These are phyloP conservation scores for Choanephora cucurbitarum DNA, from an alignment of 371 early-diverging fungal genomes.

Conservation along the genomic window DNA sequence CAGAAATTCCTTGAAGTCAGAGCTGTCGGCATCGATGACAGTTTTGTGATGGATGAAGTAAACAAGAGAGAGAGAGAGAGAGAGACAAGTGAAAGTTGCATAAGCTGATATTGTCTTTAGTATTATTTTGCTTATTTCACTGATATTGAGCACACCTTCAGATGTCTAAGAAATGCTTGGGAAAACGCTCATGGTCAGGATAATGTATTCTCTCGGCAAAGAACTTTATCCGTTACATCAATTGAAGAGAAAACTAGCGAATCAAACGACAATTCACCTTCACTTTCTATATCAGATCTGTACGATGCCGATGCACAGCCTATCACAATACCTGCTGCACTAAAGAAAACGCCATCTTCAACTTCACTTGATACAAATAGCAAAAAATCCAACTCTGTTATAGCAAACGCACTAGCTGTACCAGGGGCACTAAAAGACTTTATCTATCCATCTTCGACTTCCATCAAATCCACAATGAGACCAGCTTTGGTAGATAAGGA, in stretches of 20 bases:
- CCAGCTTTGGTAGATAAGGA: conserved; percentile 12
- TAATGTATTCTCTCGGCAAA: not conserved
- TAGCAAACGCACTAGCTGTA: conserved; percentile 37
- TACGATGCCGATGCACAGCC: conserved; percentile 37
- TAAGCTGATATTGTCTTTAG: conserved; percentile 27
- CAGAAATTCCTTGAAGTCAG: conserved; percentile 62
- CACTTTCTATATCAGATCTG: conserved; percentile 41
- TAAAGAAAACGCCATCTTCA: not conserved
- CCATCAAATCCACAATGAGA: conserved; percentile 7
- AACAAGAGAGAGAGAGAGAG: not conserved
- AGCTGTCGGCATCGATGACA: conserved; percentile 63
- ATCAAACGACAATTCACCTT: conserved; percentile 29
- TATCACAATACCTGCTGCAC: conserved; percentile 24
- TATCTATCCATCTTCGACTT: conserved; percentile 24
- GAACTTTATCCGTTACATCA: not conserved
- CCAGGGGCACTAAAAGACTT: conserved; percentile 37
- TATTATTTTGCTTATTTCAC: conserved; percentile 74
- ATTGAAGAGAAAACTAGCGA: not conserved
- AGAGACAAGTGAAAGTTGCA: not conserved
- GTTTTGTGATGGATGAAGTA: conserved; percentile 69
- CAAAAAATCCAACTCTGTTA: conserved; percentile 24
- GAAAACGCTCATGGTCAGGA: conserved; percentile 3
- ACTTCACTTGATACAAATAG: not conserved
- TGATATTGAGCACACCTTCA: conserved; percentile 49
- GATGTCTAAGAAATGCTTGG: conserved; percentile 34